A percentile compares a stretch with the other conserved stretches of the same genome.
Conservation (phyloP, 2,329 filamentous ascomycete genomes). For the Epichloe coenophiala region DNA sequence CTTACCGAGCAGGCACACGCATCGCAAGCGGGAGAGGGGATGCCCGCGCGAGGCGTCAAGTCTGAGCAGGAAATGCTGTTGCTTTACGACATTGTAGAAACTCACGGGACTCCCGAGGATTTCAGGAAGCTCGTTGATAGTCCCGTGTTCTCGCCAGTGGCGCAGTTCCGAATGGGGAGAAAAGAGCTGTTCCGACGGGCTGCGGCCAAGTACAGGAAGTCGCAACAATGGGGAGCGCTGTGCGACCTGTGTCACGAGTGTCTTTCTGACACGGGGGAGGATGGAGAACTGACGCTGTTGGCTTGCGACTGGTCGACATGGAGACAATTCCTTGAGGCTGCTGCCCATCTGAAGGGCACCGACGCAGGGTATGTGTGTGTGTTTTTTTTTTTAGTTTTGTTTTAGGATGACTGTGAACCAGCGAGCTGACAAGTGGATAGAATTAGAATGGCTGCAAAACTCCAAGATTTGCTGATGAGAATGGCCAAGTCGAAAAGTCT, state of each 20-base stretch:
- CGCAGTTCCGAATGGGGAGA: constrained; percentile 30
- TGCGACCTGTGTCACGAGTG: constrained; percentile 31
- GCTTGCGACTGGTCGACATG: constrained; percentile 32
- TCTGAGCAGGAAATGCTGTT: constrained; percentile 38
- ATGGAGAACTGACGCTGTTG: constrained; percentile 25
- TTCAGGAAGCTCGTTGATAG: constrained; percentile 26
- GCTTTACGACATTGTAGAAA: constrained; percentile 32
- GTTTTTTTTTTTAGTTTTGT: not conserved
- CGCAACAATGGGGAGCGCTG: constrained; percentile 27
- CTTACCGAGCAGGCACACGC: constrained; percentile 23
- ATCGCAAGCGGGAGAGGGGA: constrained; percentile 8
- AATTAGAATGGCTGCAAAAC: constrained; percentile 14
- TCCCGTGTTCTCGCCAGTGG: constrained; percentile 26
- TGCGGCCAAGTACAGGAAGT: constrained; percentile 22
- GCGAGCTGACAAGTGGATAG: constrained; percentile 12
- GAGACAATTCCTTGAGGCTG: constrained; percentile 26
- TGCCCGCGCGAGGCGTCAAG: constrained; percentile 20
- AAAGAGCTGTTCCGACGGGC: constrained; percentile 34
- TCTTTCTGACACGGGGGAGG: constrained; percentile 24
- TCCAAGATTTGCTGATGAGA: constrained; percentile 18
- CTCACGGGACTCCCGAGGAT: constrained; percentile 28
- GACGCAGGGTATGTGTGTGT: constrained; percentile 19
- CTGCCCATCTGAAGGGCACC: constrained; percentile 17
- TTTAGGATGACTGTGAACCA: not conserved
- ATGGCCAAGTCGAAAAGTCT: constrained; percentile 16